Evolutionary conservation across 1,284 basidiomycete genomes (phyloP), one percentile per base, ranked within the genome.

Genomic region (Amylostereum areolatum): DNA sequence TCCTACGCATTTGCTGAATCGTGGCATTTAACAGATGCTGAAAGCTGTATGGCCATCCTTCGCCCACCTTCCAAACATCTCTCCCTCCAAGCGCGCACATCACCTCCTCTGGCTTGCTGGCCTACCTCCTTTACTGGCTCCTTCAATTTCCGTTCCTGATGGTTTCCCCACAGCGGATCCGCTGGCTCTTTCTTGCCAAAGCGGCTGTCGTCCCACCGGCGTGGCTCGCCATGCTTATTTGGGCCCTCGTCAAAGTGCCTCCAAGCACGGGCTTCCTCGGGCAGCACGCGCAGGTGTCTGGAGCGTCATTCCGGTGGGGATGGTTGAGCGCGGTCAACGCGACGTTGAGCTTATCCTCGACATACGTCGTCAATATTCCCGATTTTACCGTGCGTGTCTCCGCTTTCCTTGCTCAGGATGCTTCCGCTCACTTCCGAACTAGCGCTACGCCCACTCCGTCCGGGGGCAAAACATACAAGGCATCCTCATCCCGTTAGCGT

Each of bases 61-160:
- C 48, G 76, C 75, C 1, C 73, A 66, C 33, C 64, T 90, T 10
- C 80, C 78, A 0, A 90, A 91, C 60, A 74, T 70, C n/a, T 43
- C 71, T 92, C 3, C 68, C 85, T 5, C 67, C 65, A 1, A 69
- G 66, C 30, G 73, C 82, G 35, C 73, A 83, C 50, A 85, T 89
- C 46, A 89, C 85, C 32, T 46, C 37, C 12, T 29, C 55, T 72
- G 77, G 75, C 8, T 75, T 88, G 62, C 76, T 87, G 67, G 89
- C 82, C 60, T 92, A 88, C 66, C 80, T 89, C 66, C 63, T 92
- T 31, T 91, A 81, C 69, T 91, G 88, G 88, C 65, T 84, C 18
- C 67, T 85, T 27, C 51, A 85, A 60, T 74, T 85, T 55, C 88
- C 89, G 0, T 78, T 90, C 62, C 75, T 88, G 69, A 70, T 91